A percentile compares a stretch with the other conserved stretches of the same genome.
phyloP scores from a whole-genome alignment of 441 rosid genomes.

The Erodium texanum region DNA sequence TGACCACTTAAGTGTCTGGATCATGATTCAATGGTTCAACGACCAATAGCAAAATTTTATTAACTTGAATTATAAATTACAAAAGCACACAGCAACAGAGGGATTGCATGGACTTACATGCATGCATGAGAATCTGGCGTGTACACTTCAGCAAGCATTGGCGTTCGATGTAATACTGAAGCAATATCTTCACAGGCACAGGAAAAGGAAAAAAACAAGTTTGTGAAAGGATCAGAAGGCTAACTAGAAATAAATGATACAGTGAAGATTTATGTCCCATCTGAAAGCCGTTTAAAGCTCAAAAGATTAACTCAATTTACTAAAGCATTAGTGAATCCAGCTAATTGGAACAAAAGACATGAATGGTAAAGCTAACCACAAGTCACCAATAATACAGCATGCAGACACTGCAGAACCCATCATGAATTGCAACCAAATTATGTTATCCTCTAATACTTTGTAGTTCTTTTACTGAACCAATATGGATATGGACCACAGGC shows the following conservation, averaged over 20 bases:
- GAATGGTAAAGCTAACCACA: neutral
- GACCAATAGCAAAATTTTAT: neutral
- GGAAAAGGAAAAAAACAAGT: slow-evolving; percentile 11
- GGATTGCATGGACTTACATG: slow-evolving; percentile 47
- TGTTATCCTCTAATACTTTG: neutral
- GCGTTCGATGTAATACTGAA: slow-evolving; percentile 81
- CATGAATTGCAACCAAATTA: neutral
- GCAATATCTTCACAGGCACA: slow-evolving; percentile 49
- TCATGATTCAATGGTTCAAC: slow-evolving; percentile 3
- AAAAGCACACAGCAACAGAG: neutral
- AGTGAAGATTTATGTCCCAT: neutral
- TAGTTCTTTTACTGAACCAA: neutral
- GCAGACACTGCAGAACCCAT: slow-evolving; percentile 2
- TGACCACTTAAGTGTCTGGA: neutral
- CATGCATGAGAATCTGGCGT: slow-evolving; percentile 65
- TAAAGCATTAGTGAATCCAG: neutral
- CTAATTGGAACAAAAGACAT: neutral
- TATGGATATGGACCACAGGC: neutral
- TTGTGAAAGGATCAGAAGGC: neutral
- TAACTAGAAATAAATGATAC: neutral
- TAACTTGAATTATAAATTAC: neutral
- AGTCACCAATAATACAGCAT: slow-evolving; percentile 1
- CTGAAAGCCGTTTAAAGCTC: neutral
- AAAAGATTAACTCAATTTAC: neutral
- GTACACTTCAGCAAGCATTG: slow-evolving; percentile 95